A percentile compares a stretch with the other conserved stretches of the same genome.
phyloP scores from a whole-genome alignment of 202 grass and related monocot species.

The Digitaria exilis region DNA sequence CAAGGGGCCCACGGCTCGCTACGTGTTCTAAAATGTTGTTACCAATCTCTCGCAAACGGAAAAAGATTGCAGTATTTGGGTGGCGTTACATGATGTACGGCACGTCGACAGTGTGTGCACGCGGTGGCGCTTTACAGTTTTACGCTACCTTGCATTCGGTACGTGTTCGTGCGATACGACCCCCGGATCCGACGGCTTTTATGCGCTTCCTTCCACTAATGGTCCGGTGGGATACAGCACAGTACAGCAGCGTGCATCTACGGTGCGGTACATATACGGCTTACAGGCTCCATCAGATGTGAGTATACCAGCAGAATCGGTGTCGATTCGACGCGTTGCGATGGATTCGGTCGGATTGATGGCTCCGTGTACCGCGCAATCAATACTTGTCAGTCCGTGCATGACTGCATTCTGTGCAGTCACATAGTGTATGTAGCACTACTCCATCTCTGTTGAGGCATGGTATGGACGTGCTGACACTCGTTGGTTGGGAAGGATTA shows the following conservation, averaged over 20 bases:
- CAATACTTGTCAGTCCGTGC: constrained; percentile 23
- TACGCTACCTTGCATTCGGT: not conserved
- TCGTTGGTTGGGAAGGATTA: not conserved
- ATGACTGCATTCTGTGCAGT: too few species aligned
- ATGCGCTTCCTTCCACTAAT: not conserved
- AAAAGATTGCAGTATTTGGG: not conserved
- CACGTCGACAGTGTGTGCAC: not conserved
- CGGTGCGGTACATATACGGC: not conserved
- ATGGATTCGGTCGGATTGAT: constrained; percentile 25
- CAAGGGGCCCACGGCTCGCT: not conserved
- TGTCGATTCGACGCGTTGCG: not conserved
- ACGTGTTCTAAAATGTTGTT: not conserved
- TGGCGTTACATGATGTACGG: not conserved
- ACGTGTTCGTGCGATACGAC: not conserved
- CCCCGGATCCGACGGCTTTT: constrained; percentile 5
- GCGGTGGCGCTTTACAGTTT: constrained; percentile 6
- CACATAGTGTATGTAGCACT: not conserved
- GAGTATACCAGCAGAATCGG: not conserved
- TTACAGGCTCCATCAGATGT: not conserved
- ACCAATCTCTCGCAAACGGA: not conserved
- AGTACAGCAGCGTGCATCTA: not conserved
- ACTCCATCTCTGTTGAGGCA: not conserved
- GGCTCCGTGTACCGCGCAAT: not conserved
- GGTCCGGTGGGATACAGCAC: not conserved
- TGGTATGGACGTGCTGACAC: not conserved